These are phyloP conservation scores for Solanum chacoense DNA, from an alignment of 305 asterid genomes.

Conservation along the genomic window DNA sequence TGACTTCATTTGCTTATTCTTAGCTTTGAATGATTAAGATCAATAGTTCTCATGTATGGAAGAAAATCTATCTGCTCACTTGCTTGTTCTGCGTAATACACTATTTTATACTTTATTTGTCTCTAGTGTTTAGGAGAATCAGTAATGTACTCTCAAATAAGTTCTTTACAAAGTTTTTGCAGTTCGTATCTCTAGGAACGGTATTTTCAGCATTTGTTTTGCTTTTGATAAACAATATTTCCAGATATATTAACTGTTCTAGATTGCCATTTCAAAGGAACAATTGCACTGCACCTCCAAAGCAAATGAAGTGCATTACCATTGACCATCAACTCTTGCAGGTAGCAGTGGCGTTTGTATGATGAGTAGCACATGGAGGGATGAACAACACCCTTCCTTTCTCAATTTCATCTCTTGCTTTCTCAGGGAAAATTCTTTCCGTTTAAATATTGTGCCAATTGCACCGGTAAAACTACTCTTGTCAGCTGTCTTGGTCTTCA, in stretches of 20 bases:
- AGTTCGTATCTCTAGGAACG: neutral
- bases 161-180: neutral
- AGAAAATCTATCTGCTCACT: neutral
- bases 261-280: neutral
- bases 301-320: neutral
- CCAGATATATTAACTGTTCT: neutral
- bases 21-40: neutral
- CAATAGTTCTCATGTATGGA: neutral
- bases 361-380: slow-evolving; percentile 73
- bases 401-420: slow-evolving; percentile 70
- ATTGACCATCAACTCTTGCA: slow-evolving; percentile 18
- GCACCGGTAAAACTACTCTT: slow-evolving; percentile 49
- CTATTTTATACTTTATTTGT: neutral
- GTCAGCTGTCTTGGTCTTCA: neutral
- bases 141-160: neutral
- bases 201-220: neutral
- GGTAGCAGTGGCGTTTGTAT: slow-evolving; percentile 76
- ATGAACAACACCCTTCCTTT: slow-evolving; percentile 70
- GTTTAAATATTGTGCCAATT: slow-evolving; percentile 56
- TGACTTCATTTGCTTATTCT: neutral
- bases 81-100: neutral
- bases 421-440: slow-evolving; percentile 54
- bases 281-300: neutral
- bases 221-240: neutral
- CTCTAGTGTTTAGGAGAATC: neutral